Conservation (phyloP, 75 land plant species). For the Ceratopteris richardii region DNA sequence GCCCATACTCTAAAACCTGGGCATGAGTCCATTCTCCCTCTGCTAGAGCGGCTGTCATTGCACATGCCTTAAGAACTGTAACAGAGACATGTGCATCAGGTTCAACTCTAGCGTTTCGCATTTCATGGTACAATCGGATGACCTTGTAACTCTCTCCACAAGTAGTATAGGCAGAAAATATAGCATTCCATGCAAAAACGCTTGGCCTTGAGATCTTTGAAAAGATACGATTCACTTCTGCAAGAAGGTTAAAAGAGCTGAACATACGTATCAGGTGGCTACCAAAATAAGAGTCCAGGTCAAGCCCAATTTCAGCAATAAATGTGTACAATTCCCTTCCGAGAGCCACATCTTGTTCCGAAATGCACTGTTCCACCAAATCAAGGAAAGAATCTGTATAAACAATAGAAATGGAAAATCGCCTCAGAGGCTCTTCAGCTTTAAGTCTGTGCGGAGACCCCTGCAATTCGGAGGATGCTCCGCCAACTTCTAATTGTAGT, state of each 20-base stretch:
- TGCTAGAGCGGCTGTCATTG: neutral
- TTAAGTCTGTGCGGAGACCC: too few relatives aligned
- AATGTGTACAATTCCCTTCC: neutral
- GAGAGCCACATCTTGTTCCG: neutral
- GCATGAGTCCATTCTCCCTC: neutral
- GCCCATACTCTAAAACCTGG: neutral
- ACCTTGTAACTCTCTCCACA: neutral
- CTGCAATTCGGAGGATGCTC: too few relatives aligned
- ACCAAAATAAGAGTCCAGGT: neutral
- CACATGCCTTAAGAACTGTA: slow-evolving; percentile 2
- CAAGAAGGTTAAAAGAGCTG: neutral
- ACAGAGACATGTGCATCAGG: neutral
- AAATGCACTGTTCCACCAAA: neutral
- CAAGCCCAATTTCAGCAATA: neutral
- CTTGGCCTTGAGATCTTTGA: neutral
- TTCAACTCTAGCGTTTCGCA: neutral
- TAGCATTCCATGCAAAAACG: slow-evolving; percentile 1
- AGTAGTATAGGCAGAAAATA: neutral
- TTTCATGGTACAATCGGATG: neutral
- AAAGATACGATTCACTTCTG: neutral
- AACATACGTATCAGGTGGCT: slow-evolving; percentile 1
- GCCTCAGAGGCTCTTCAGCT: too few relatives aligned
- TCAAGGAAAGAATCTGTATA: too few relatives aligned
- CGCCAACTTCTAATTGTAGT: too few relatives aligned
- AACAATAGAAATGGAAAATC: too few relatives aligned